phyloP scores from a whole-genome alignment of 2,329 filamentous ascomycete genomes.

The Botrytis hyacinthi region DNA sequence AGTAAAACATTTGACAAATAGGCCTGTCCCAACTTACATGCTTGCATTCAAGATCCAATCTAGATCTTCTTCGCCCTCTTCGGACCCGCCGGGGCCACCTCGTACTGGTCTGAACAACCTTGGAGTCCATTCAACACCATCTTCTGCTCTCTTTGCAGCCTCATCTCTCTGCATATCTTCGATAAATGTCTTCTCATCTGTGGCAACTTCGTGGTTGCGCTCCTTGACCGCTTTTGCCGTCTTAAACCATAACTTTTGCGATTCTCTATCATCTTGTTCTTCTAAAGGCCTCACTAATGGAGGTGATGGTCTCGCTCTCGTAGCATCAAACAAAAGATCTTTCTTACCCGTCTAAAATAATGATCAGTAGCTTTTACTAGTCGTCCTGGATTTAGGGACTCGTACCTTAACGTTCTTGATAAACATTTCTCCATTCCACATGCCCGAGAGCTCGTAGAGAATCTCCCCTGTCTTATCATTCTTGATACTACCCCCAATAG shows the following conservation, averaged over 20 bases:
- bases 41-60: conserved; percentile 93
- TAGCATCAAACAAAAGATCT: conserved; percentile 85
- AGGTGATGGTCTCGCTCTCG: conserved; percentile 70
- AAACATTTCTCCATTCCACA: conserved; percentile 94
- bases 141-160: conserved; percentile 73
- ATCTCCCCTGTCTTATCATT: conserved; percentile 82
- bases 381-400: background rate
- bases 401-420: conserved; percentile 78
- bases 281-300: conserved; percentile 73
- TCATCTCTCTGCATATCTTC: conserved; percentile 91
- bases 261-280: conserved; percentile 88
- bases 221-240: conserved; percentile 80
- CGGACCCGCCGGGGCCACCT: conserved; percentile 65
- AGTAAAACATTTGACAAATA: conserved; percentile 13
- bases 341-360: conserved; percentile 76
- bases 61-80: conserved; percentile 82
- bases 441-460: conserved; percentile 85
- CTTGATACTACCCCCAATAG: conserved; percentile 87
- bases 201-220: conserved; percentile 83
- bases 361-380: conserved; percentile 18
- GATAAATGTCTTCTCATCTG: conserved; percentile 93
- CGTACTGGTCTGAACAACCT: conserved; percentile 76
- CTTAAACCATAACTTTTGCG: conserved; percentile 79
- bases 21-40: conserved; percentile 56
- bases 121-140: conserved; percentile 83